A percentile compares a stretch with the other conserved stretches of the same genome.
phyloP scores from a whole-genome alignment of 2,329 filamentous ascomycete genomes.

The Fusarium pseudograminearum region DNA sequence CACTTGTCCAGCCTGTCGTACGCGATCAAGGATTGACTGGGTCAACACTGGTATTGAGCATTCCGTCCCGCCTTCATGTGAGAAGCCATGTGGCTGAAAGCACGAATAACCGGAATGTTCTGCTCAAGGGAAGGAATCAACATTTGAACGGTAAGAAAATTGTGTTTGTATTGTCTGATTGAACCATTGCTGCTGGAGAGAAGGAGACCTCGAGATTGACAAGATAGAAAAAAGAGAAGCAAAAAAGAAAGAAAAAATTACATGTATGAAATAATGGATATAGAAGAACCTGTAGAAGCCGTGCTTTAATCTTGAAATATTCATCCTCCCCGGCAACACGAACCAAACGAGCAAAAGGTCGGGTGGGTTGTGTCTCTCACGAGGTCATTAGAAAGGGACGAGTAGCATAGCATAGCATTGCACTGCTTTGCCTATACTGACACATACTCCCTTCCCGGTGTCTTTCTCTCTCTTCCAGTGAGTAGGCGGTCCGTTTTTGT shows the following conservation, averaged over 20 bases:
- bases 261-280: conserved; percentile 49
- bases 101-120: conserved; percentile 27
- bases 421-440: conserved; percentile 32
- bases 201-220: conserved; percentile 45
- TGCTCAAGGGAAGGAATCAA: conserved; percentile 16
- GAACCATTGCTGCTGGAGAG: conserved; percentile 47
- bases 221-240: conserved; percentile 33
- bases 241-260: conserved; percentile 45
- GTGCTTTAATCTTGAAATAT: conserved; percentile 46
- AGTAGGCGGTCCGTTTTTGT: conserved; percentile 40
- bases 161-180: conserved; percentile 47
- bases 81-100: conserved; percentile 26
- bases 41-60: conserved; percentile 12
- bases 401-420: conserved; percentile 24
- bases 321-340: conserved; percentile 45
- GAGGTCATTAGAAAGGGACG: conserved; percentile 40
- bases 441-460: conserved; percentile 31
- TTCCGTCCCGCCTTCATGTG: conserved; percentile 23
- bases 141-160: conserved; percentile 33
- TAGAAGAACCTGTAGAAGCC: conserved; percentile 47
- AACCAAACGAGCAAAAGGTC: conserved; percentile 42
- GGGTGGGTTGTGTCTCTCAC: conserved; percentile 42
- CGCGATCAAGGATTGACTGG: conserved; percentile 1
- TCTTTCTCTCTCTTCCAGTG: conserved; percentile 45
- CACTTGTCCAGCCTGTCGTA: conserved; percentile 8